Base-by-base conservation (phyloP, 2,329 filamentous ascomycete genomes). In the Hypocrella siamensis region DNA sequence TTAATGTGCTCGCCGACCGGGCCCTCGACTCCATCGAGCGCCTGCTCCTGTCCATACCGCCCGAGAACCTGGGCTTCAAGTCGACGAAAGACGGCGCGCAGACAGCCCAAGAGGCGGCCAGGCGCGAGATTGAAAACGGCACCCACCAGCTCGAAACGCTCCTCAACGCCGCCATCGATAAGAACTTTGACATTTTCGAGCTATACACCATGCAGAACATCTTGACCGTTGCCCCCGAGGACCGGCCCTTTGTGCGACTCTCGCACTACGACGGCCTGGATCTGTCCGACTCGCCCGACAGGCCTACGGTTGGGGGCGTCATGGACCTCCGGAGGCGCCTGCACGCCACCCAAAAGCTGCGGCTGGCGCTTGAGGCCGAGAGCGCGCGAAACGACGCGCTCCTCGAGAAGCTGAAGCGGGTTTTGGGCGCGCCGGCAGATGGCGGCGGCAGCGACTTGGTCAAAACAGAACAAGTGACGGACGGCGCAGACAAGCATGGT, bases 1-100 rank as follows among this genome's bases (percentile, higher is more conserved):
- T 94, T 54, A 98, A 96, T 61, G 82, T 88, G 47, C 72, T 94
- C 46, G 79, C 90, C 47, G 90, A 93, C 57, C 79, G 79, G 53
- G 86, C 84, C 33, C 76, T 93, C 46, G 82, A 83, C 46, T 83
- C 80, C 38, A 75, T 96, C 41, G 90, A 96, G 56, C 72, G 75
- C 34, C 82, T 83, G 2, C 74, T 98, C 15, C 64, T 83, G 30
- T 68, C 69, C 31, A 77, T 80, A 3, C 72, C 80, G 2, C 80
- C 86, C 0, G 65, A 76, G 17, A 67, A 73, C 11, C 70, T 98
- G 21, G 90, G 90, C n/a, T 96, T 94, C 60, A 66, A 67, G 49
- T 42, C 58, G 41, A 38, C 39, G 59, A 34, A 34, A 22, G 35
- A 39, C 5, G 18, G 19, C 34, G 19, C 3, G 12, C 12, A 9